Evolutionary conservation across 345 rosid species (phyloP), one percentile per base, ranked within the genome.

Genomic region (Cochlearia excelsa): DNA sequence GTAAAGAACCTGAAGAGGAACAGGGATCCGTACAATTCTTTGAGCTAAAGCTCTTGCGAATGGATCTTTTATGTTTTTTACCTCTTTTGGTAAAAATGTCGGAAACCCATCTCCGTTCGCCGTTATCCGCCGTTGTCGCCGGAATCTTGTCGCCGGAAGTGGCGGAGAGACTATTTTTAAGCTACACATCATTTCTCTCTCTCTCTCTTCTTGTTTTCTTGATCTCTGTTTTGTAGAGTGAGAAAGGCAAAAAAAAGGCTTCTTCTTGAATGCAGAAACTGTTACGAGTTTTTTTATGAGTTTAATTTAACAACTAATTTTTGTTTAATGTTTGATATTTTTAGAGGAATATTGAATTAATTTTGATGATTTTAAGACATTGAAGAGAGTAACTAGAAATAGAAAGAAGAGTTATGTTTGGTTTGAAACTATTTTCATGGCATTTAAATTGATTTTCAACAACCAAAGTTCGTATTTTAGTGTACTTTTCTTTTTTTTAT

Each of bases 31-130:
- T 55, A 67, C 74, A 1, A 87, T 85, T 60, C 87, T 87, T 63
- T 35, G 71, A 34, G 94, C 91, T 65, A 90, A 66, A 61, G 77
- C 78, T 68, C 86, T 83, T 7, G 91, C 91, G 54, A 77, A 85
- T 26, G 91, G 87, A 49, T 90, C 97, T 74, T 61, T 87, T 70
- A 90, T 85, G 41, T 81, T 80, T 70, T 84, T 72, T 26, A 87
- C 79, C 70, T 85, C 86, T 63, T 79, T 84, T 0, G 95, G 95
- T 45, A 90, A 84, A 74, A 90, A 87, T 1, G 80, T 67, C 30
- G 97, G 97, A 63, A 87, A 85, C 70, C 75, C 81, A 67, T 46
- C 71, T 8, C 44, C 76, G 7, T 60, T 66, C 4, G 67, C 65
- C 40, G 55, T 66, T 65, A 53, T 26, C n/a, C 30, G 31, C 3